Percentiles rank a stretch among this genome's conserved stretches.
Evolutionary conservation across 768 basidiomycete genomes (phyloP).

Genomic region (Coprinopsis sp.): DNA sequence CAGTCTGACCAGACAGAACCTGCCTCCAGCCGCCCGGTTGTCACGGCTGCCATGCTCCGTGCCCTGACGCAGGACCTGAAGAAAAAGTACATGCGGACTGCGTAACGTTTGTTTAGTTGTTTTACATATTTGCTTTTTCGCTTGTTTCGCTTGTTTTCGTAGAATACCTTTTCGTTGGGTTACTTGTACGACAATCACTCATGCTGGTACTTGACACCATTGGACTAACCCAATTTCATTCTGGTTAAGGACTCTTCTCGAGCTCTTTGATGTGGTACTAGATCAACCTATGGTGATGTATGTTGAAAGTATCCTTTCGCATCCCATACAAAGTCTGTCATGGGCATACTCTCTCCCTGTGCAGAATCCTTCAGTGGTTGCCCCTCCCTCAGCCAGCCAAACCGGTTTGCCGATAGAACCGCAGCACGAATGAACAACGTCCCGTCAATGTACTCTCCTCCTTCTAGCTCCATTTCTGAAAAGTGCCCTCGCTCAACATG

Average conservation of each 20-base stretch:
- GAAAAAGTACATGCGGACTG: slow-evolving; percentile 33
- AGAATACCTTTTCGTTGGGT: too few relatives aligned
- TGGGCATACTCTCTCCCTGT: neutral
- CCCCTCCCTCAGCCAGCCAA: slow-evolving; percentile 9
- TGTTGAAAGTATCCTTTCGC: neutral
- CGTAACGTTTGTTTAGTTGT: neutral
- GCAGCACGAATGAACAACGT: slow-evolving; percentile 57
- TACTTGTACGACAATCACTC: too few relatives aligned
- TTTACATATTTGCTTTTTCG: too few relatives aligned
- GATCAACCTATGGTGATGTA: too few relatives aligned
- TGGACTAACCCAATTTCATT: too few relatives aligned
- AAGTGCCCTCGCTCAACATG: slow-evolving; percentile 8
- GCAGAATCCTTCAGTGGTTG: neutral
- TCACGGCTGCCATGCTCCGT: slow-evolving; percentile 65
- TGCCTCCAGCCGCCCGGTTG: slow-evolving; percentile 22
- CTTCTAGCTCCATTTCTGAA: slow-evolving; percentile 33
- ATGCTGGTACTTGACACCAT: too few relatives aligned
- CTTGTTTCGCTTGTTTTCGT: too few relatives aligned
- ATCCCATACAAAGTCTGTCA: neutral
- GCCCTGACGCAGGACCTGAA: slow-evolving; percentile 52
- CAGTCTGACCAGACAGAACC: neutral
- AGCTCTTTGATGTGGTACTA: too few relatives aligned
- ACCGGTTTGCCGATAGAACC: slow-evolving; percentile 39
- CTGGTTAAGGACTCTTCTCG: too few relatives aligned
- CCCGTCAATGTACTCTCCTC: slow-evolving; percentile 47